Conservation (phyloP, 257 asterid species). For the Solanum tarapatanum region DNA sequence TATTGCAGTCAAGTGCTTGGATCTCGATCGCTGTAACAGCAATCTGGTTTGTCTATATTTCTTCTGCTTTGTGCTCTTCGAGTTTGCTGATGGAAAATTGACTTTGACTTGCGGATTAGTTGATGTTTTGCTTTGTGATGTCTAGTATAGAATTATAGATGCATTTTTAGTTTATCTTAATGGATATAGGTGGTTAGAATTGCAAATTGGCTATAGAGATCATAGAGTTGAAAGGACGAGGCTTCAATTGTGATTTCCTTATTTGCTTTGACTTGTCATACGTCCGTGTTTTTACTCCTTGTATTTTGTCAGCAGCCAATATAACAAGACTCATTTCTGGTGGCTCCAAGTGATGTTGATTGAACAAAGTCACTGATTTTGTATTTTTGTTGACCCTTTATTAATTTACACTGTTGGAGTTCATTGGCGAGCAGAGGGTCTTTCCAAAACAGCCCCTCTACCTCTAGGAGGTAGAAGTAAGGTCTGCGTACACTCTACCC, state of each 20-base stretch:
- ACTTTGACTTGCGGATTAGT: neutral
- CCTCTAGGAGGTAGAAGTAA: too few species aligned
- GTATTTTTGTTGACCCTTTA: neutral
- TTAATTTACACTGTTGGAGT: neutral
- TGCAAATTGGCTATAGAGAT: neutral
- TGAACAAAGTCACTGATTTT: neutral
- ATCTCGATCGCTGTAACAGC: slow-evolving; percentile 99
- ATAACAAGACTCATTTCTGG: neutral
- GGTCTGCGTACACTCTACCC: neutral
- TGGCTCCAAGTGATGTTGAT: neutral
- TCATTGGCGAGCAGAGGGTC: neutral
- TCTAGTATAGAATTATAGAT: neutral
- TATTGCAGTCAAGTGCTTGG: slow-evolving; percentile 93
- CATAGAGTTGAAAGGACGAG: neutral
- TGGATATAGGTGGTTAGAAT: neutral
- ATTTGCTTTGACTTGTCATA: neutral
- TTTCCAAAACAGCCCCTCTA: too few species aligned
- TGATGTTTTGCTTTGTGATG: neutral
- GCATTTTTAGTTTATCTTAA: neutral
- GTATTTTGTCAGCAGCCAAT: neutral
- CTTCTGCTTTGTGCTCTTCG: neutral
- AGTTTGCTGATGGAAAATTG: neutral
- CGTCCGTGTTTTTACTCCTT: neutral
- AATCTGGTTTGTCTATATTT: slow-evolving; percentile 60
- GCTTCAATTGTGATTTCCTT: neutral